These are phyloP conservation scores for Moelleriella libera DNA, from an alignment of 2,329 filamentous ascomycete genomes.

Conservation along the genomic window DNA sequence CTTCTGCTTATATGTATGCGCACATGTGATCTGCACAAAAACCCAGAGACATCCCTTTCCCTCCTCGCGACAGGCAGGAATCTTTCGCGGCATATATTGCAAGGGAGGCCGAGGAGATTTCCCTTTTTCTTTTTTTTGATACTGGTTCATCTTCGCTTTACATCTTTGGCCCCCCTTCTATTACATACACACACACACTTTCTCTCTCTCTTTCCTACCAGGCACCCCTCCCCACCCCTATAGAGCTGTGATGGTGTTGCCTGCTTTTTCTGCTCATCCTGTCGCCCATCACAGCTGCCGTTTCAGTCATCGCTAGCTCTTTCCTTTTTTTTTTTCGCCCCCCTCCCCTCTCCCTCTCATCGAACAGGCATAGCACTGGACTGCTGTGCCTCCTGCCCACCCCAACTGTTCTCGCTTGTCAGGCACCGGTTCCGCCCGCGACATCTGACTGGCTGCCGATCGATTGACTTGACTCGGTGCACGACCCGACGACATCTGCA, in stretches of 20 bases:
- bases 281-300: constrained; percentile 1
- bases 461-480: not conserved
- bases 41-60: no score
- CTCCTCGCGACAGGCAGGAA: constrained; percentile 2
- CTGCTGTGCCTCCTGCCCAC: not conserved
- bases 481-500: not conserved
- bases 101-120: constrained; percentile 1
- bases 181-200: no score
- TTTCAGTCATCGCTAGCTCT: constrained; percentile 2
- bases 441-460: not conserved
- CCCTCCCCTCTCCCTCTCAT: not conserved
- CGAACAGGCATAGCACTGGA: not conserved
- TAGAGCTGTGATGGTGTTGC: no score
- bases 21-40: no score
- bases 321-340: not conserved
- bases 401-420: not conserved
- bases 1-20: no score
- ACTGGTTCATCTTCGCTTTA: not conserved
- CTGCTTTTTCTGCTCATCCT: not conserved
- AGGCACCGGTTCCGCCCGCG: not conserved
- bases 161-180: not conserved
- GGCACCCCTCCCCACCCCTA: no score
- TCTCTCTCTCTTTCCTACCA: no score
- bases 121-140: not conserved
- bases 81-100: constrained; percentile 2